Percentiles rank a stretch among this genome's conserved stretches.
These are phyloP conservation scores for Lathyrus sativus DNA, from an alignment of 306 rosid species.

Conservation along the genomic window DNA sequence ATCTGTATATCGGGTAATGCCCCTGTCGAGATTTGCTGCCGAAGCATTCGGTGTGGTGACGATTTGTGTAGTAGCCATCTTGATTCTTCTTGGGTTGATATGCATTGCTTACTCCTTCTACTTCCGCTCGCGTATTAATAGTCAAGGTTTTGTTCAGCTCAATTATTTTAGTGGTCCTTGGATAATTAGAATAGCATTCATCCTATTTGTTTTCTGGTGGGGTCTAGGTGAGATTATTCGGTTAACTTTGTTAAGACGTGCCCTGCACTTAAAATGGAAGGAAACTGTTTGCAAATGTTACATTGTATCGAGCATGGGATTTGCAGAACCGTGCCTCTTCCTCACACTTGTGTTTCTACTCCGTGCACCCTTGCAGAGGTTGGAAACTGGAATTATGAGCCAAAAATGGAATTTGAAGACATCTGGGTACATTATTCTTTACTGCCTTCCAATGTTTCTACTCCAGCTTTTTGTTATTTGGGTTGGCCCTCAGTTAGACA, in stretches of 20 bases:
- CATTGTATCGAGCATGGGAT: conserved; percentile 90
- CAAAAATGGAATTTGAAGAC: conserved; percentile 78
- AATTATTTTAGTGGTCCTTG: conserved; percentile 95
- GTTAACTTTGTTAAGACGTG: conserved; percentile 64
- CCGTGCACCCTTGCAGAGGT: conserved; percentile 80
- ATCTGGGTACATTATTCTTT: conserved; percentile 72
- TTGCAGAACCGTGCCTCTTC: conserved; percentile 98
- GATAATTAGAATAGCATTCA: conserved; percentile 81
- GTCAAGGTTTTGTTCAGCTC: conserved; percentile 68
- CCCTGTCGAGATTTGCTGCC: conserved; percentile 96
- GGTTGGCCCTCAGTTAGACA: conserved; percentile 63
- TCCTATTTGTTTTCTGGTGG: conserved; percentile 91
- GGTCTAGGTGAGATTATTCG: conserved; percentile 85
- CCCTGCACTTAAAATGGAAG: conserved; percentile 75
- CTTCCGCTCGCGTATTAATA: conserved; percentile 78
- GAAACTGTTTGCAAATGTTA: conserved; percentile 88
- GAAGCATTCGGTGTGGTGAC: conserved; percentile 99
- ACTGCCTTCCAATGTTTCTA: conserved; percentile 76
- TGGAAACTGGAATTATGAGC: conserved; percentile 83
- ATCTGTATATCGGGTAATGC: conserved; percentile 98
- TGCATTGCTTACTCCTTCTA: conserved; percentile 82
- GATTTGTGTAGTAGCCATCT: conserved; percentile 81
- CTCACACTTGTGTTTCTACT: conserved; percentile 90
- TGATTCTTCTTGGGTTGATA: conserved; percentile 76
- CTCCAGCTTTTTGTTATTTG: conserved; percentile 80